These are phyloP conservation scores for Camptophora hylomeconis DNA, from an alignment of 2,329 filamentous ascomycete species.

Conservation along the genomic window DNA sequence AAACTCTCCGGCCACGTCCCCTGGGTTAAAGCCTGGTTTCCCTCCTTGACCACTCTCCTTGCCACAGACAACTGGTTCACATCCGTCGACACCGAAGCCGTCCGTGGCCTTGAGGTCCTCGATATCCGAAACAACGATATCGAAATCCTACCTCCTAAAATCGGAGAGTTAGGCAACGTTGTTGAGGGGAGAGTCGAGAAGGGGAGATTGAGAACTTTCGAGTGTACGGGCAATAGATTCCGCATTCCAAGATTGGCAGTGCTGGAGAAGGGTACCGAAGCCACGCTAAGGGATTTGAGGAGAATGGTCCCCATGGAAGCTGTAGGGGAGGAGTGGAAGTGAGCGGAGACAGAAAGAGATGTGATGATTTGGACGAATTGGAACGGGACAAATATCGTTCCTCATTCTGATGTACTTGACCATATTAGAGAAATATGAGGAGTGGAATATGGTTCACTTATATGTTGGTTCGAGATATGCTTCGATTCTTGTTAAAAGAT, in stretches of 20 bases:
- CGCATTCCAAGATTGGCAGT: slow-evolving; percentile 74
- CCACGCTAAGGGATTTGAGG: slow-evolving; percentile 66
- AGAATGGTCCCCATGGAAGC: slow-evolving; percentile 53
- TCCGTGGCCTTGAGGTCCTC: slow-evolving; percentile 61
- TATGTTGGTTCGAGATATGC: no score
- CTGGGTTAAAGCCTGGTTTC: slow-evolving; percentile 52
- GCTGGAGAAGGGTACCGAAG: slow-evolving; percentile 75
- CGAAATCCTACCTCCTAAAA: slow-evolving; percentile 61
- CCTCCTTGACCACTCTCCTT: slow-evolving; percentile 55
- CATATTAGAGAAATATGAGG: no score
- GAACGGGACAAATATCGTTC: no score
- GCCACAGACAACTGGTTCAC: slow-evolving; percentile 68
- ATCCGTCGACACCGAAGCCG: slow-evolving; percentile 57
- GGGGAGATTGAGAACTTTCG: slow-evolving; percentile 48
- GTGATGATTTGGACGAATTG: no score
- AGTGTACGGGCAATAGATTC: slow-evolving; percentile 77
- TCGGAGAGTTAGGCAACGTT: slow-evolving; percentile 61
- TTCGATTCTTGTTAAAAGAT: no score
- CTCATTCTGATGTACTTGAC: no score
- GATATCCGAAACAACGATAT: slow-evolving; percentile 82
- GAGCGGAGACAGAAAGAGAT: no score
- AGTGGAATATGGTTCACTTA: no score
- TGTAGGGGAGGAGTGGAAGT: slow-evolving; percentile 22
- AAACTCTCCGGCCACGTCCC: slow-evolving; percentile 59
- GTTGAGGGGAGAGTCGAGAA: slow-evolving; percentile 23